Percentiles rank a stretch among this genome's conserved stretches.
These are phyloP conservation scores for Pestalotiopsis fici DNA, from an alignment of 2,329 filamentous ascomycete genomes.

Conservation along the genomic window DNA sequence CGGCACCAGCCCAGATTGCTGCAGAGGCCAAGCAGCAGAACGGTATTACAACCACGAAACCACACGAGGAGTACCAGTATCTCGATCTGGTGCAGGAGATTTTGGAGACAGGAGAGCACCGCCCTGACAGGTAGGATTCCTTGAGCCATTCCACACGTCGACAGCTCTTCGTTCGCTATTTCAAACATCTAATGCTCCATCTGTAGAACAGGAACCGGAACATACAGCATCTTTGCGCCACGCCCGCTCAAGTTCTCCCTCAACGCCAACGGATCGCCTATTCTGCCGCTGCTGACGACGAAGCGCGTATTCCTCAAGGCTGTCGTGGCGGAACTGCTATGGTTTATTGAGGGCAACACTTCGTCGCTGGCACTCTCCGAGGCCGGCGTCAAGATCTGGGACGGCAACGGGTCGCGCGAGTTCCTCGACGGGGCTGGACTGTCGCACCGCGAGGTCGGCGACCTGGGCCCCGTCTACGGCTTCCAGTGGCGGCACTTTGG, in stretches of 20 bases:
- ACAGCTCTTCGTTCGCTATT: neutral
- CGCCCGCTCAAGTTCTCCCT: conserved; percentile 85
- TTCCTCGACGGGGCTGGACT: conserved; percentile 88
- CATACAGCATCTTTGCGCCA: conserved; percentile 85
- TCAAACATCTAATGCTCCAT: conserved; percentile 10
- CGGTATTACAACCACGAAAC: neutral
- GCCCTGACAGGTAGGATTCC: conserved; percentile 72
- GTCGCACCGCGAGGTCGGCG: conserved; percentile 78
- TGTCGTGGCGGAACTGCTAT: conserved; percentile 89
- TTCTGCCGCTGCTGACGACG: conserved; percentile 92
- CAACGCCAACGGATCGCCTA: conserved; percentile 58
- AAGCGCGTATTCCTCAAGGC: conserved; percentile 94
- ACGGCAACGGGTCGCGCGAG: conserved; percentile 89
- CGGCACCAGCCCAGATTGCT: neutral
- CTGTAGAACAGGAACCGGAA: conserved; percentile 85
- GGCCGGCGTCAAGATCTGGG: conserved; percentile 94
- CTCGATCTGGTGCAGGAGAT: conserved; percentile 87
- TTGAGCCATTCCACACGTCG: neutral
- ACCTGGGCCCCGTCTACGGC: conserved; percentile 93
- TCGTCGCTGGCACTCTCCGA: conserved; percentile 75
- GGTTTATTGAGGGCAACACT: conserved; percentile 88
- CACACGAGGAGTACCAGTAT: conserved; percentile 89
- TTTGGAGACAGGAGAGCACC: conserved; percentile 78
- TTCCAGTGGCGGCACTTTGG: conserved; percentile 99
- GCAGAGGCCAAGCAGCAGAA: neutral